Conservation (phyloP, 1,139 yeast species). For the Yamadazyma conglobata region DNA sequence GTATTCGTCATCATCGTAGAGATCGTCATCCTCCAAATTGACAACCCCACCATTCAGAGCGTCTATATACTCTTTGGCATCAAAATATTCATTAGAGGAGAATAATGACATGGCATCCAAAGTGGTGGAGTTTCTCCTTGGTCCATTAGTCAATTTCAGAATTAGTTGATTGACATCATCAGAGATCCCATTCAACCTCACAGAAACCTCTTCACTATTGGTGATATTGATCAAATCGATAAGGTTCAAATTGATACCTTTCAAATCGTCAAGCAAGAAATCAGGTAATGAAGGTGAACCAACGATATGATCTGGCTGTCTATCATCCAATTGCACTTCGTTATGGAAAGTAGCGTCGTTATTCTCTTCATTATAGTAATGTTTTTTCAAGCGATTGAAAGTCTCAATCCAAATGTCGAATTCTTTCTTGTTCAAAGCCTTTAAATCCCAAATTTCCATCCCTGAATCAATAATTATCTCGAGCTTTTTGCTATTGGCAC, state of each 20-base stretch:
- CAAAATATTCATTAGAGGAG: constrained; percentile 52
- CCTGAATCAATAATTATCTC: constrained; percentile 90
- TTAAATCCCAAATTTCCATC: constrained; percentile 89
- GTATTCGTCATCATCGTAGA: constrained; percentile 10
- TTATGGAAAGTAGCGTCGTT: constrained; percentile 11
- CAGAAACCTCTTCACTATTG: constrained; percentile 3
- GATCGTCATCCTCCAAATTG: constrained; percentile 23
- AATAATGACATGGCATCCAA: constrained; percentile 27
- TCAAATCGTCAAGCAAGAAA: constrained; percentile 14
- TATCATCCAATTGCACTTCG: constrained; percentile 13
- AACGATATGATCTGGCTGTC: constrained; percentile 1
- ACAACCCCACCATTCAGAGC: constrained; percentile 35
- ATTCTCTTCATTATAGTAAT: constrained; percentile 13
- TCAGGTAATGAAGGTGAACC: constrained; percentile 5
- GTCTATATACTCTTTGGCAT: constrained; percentile 59
- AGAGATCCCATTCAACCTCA: constrained; percentile 13
- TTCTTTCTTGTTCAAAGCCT: constrained; percentile 60
- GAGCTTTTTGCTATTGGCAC: constrained; percentile 66
- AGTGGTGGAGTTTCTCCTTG: constrained; percentile 9
- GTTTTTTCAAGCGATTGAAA: constrained; percentile 47
- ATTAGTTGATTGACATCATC: constrained; percentile 20
- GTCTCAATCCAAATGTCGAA: constrained; percentile 85
- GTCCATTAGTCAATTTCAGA: constrained; percentile 12
- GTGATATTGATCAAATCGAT: constrained; percentile 14
- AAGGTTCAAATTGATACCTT: constrained; percentile 21